Percentiles rank a stretch among this genome's conserved stretches.
Evolutionary conservation across 495 filamentous ascomycete genomes (phyloP).

Genomic region (Ramalina peruviana): DNA sequence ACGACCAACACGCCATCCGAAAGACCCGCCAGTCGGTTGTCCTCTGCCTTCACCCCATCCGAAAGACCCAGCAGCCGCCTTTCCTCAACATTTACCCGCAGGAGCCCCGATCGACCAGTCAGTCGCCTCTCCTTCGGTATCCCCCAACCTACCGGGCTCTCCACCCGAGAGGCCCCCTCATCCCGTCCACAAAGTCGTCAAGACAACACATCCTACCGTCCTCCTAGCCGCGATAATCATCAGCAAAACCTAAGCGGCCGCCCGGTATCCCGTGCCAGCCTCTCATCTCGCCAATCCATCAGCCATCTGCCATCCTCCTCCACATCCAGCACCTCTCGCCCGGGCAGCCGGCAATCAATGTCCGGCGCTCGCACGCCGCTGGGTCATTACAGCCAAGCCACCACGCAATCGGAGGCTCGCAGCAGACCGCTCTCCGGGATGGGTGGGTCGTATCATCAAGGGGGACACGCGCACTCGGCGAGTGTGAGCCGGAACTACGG

Average conservation of each 20-base stretch:
- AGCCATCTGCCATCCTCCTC: constrained; percentile 10
- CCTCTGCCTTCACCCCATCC: constrained; percentile 25
- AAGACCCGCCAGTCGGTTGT: constrained; percentile 19
- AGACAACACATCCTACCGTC: background rate
- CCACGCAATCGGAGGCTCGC: constrained; percentile 21
- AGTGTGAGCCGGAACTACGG: constrained; percentile 20
- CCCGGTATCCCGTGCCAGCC: constrained; percentile 36
- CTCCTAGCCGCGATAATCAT: constrained; percentile 10
- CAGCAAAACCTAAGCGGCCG: constrained; percentile 19
- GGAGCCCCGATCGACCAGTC: constrained; percentile 20
- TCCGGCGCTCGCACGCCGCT: constrained; percentile 51
- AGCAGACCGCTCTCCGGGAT: constrained; percentile 41
- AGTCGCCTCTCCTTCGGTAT: constrained; percentile 35
- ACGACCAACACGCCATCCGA: constrained; percentile 33
- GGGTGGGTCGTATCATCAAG: constrained; percentile 25
- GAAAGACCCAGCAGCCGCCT: constrained; percentile 22
- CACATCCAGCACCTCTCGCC: constrained; percentile 40
- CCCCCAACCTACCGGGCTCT: constrained; percentile 18
- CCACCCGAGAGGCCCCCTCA: constrained; percentile 10
- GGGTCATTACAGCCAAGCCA: constrained; percentile 26
- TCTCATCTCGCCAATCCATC: constrained; percentile 22
- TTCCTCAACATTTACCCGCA: constrained; percentile 17
- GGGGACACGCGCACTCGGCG: constrained; percentile 26
- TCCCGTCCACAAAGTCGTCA: constrained; percentile 1
- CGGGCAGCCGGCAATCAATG: constrained; percentile 55